Percentiles rank a stretch among this genome's conserved stretches.
Evolutionary conservation across 2,329 filamentous ascomycete species (phyloP).

Genomic region (Podosphaera xanthii): DNA sequence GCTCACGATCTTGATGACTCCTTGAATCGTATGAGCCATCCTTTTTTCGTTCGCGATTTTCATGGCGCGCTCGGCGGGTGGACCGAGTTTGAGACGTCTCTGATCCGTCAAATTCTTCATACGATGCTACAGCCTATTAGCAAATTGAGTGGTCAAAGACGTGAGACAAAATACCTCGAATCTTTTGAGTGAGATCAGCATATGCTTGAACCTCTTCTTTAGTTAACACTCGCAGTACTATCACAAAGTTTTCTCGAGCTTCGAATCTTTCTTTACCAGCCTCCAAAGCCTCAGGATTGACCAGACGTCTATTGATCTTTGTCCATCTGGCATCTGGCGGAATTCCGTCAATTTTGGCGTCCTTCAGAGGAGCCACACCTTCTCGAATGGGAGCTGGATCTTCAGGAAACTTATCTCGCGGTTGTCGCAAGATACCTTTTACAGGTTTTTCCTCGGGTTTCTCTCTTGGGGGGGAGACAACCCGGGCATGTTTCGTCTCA

Average conservation of each 20-base stretch:
- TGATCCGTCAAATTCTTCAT: constrained; percentile 14
- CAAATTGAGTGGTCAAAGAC: neutral
- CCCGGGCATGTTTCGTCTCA: constrained; percentile 19
- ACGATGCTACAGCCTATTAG: constrained; percentile 6
- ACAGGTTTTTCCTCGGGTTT: constrained; percentile 43
- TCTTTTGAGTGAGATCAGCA: constrained; percentile 55
- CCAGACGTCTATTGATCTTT: constrained; percentile 68
- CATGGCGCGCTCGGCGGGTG: constrained; percentile 14
- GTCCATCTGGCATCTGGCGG: constrained; percentile 73
- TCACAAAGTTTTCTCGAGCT: constrained; percentile 79
- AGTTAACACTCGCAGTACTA: constrained; percentile 67
- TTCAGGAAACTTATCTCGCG: constrained; percentile 66
- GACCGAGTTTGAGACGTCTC: constrained; percentile 12
- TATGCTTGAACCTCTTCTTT: constrained; percentile 81
- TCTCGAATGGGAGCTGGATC: constrained; percentile 65
- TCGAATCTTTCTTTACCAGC: constrained; percentile 80
- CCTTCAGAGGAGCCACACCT: constrained; percentile 83
- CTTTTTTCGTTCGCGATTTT: constrained; percentile 14
- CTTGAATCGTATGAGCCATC: neutral
- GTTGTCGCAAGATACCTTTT: constrained; percentile 69
- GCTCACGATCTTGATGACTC: constrained; percentile 3
- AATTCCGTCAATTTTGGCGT: constrained; percentile 55
- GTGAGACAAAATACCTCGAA: constrained; percentile 36
- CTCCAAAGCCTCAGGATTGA: constrained; percentile 72
- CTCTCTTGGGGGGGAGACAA: constrained; percentile 49